Evolutionary conservation across 495 filamentous ascomycete genomes (phyloP).

Genomic region (Thermothielavioides terrestris): DNA sequence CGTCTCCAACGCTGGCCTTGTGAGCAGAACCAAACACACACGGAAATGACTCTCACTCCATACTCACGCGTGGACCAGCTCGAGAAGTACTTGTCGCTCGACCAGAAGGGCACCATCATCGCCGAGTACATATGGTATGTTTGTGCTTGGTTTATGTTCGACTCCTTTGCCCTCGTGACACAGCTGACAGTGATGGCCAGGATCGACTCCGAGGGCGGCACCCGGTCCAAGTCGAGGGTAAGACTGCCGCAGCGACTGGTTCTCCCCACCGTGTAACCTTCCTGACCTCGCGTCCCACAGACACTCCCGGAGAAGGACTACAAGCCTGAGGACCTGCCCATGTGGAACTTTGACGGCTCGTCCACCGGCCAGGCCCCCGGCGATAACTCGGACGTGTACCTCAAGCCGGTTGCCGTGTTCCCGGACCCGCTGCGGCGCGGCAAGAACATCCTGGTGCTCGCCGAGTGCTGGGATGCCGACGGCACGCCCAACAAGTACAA

Average conservation of each 20-base stretch:
- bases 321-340: conserved; percentile 74
- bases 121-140: conserved; percentile 78
- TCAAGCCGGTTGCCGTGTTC: conserved; percentile 64
- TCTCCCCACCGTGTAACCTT: not conserved
- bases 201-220: conserved; percentile 74
- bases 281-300: conserved; percentile 35
- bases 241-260: not conserved
- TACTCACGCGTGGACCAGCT: conserved; percentile 46
- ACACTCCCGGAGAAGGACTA: conserved; percentile 60
- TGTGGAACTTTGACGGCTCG: conserved; percentile 99
- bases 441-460: conserved; percentile 90
- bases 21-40: not conserved
- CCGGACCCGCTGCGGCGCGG: conserved; percentile 73
- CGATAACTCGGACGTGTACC: conserved; percentile 97
- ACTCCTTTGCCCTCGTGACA: not conserved
- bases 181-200: not conserved
- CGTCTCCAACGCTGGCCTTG: conserved; percentile 4
- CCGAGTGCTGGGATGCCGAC: conserved; percentile 93
- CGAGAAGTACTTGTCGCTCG: conserved; percentile 81
- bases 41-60: not conserved
- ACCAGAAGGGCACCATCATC: conserved; percentile 78
- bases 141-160: not conserved
- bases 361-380: conserved; percentile 91
- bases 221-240: conserved; percentile 90
- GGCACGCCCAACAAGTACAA: conserved; percentile 98